These are phyloP conservation scores for Colletotrichum nymphaeae DNA, from an alignment of 2,329 filamentous ascomycete species.

Conservation along the genomic window DNA sequence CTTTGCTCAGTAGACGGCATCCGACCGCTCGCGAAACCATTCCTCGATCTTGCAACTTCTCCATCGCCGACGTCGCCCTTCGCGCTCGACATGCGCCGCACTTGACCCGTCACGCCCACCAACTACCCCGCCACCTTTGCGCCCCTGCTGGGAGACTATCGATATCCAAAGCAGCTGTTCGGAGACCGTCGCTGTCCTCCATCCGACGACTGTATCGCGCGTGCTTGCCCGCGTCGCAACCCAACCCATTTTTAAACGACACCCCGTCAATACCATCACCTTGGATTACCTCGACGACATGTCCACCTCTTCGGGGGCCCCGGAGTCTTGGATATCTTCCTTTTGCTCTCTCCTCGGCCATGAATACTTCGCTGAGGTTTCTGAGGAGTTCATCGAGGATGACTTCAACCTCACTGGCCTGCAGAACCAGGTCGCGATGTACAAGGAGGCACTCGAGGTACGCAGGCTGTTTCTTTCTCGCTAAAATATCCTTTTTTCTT, in stretches of 20 bases:
- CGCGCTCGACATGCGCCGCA: conserved; percentile 32
- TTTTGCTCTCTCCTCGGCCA: conserved; percentile 96
- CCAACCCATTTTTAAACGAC: conserved; percentile 15
- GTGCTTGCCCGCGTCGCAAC: conserved; percentile 11
- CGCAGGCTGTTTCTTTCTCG: neutral
- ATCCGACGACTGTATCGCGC: conserved; percentile 17
- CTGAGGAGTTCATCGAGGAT: conserved; percentile 99
- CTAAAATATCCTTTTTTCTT: neutral
- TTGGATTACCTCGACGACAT: conserved; percentile 48
- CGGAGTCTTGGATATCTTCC: conserved; percentile 97
- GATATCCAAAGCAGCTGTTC: conserved; percentile 9
- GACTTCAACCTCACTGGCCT: conserved; percentile 98
- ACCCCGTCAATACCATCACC: conserved; percentile 38
- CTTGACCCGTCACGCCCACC: conserved; percentile 24
- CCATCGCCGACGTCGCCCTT: neutral
- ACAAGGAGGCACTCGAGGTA: conserved; percentile 96
- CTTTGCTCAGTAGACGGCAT: neutral
- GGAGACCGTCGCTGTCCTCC: conserved; percentile 3
- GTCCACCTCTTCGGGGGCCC: conserved; percentile 70
- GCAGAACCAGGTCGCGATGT: conserved; percentile 96
- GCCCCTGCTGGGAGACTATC: conserved; percentile 23
- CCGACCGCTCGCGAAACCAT: conserved; percentile 1
- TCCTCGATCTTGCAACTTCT: neutral
- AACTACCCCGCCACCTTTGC: conserved; percentile 34
- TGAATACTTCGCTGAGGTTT: conserved; percentile 99